Evolutionary conservation across 768 basidiomycete species (phyloP).

Genomic region (Asterophora parasitica): DNA sequence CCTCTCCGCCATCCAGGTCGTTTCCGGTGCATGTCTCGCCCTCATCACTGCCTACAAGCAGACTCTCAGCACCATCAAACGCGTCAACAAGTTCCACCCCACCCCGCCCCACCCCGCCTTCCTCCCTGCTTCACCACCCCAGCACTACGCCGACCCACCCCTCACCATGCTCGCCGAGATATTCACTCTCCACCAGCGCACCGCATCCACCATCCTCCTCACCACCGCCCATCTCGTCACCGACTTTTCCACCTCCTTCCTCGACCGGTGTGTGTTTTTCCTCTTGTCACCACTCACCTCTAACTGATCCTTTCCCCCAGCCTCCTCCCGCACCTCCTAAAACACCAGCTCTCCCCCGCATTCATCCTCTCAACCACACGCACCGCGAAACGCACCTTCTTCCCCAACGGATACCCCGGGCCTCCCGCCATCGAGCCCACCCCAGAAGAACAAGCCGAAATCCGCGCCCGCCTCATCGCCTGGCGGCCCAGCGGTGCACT

Average conservation of each 20-base stretch:
- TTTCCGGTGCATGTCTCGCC: constrained; percentile 66
- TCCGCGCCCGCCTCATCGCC: constrained; percentile 41
- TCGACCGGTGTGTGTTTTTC: constrained; percentile 53
- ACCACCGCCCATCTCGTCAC: constrained; percentile 43
- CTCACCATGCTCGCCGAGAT: constrained; percentile 47
- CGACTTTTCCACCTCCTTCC: constrained; percentile 44
- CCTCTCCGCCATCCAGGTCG: constrained; percentile 67
- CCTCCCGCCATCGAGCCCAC: constrained; percentile 71
- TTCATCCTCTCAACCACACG: constrained; percentile 52
- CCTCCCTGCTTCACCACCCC: constrained; percentile 19
- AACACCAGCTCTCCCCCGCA: constrained; percentile 43
- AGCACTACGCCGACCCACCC: constrained; percentile 37
- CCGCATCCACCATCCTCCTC: constrained; percentile 42
- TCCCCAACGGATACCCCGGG: constrained; percentile 86
- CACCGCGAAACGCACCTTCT: constrained; percentile 64
- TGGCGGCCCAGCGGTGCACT: constrained; percentile 33
- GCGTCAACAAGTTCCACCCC: constrained; percentile 45
- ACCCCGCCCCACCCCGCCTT: constrained; percentile 20
- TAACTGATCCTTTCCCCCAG: constrained; percentile 27
- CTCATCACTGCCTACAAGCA: constrained; percentile 68
- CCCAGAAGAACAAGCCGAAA: constrained; percentile 62
- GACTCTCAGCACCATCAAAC: constrained; percentile 57
- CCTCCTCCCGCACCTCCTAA: constrained; percentile 66
- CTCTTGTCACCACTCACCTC: neutral
- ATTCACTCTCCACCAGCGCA: constrained; percentile 42